phyloP scores from a whole-genome alignment of 208 protist species.

The Leishmania tarentolae region DNA sequence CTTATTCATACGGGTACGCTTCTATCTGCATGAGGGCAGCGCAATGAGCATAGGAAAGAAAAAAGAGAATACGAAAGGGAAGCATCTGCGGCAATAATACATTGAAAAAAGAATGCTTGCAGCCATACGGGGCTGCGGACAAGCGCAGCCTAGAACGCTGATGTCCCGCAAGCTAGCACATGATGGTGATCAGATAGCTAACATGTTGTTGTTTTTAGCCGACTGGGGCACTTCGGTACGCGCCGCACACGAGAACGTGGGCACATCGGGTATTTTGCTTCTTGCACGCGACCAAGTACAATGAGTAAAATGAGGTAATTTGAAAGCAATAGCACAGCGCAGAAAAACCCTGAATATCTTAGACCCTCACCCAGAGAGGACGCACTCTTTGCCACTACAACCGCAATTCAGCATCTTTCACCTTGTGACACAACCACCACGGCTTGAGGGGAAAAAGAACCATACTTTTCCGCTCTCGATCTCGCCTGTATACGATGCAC shows the following conservation, averaged over 20 bases:
- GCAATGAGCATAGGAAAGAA: neutral
- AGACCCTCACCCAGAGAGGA: neutral
- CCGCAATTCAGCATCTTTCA: neutral
- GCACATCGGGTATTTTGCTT: neutral
- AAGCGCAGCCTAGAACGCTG: neutral
- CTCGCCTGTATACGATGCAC: neutral
- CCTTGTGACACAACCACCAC: neutral
- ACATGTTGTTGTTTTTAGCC: no score
- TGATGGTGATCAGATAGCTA: neutral
- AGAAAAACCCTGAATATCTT: neutral
- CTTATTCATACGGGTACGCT: neutral
- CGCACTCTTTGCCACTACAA: neutral
- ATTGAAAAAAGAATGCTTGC: neutral
- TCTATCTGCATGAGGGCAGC: neutral
- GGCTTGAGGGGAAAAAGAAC: neutral
- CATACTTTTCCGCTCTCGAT: neutral
- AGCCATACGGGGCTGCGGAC: neutral
- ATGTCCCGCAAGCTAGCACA: neutral
- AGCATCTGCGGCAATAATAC: neutral
- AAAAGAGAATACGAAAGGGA: neutral
- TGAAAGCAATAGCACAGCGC: neutral
- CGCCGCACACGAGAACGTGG: neutral
- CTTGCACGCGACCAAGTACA: neutral
- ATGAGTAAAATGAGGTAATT: conserved; percentile 1
- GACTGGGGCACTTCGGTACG: neutral